Percentiles rank a stretch among this genome's conserved stretches.
phyloP scores from a whole-genome alignment of 78 protist genomes.

The Dictyostelium purpureum region DNA sequence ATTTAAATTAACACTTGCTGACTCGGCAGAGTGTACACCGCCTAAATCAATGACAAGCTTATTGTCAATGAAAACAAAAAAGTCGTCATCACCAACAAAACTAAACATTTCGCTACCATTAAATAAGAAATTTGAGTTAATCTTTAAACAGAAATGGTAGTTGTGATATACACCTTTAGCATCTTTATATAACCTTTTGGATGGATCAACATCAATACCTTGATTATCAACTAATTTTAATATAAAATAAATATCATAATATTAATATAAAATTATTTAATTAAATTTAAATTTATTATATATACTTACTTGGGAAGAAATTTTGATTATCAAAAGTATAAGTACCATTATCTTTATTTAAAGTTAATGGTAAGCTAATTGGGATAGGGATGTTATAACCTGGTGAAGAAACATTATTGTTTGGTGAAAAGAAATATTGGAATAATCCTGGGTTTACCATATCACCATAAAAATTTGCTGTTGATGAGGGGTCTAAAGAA shows the following conservation, averaged over 20 bases:
- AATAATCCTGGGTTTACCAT: background rate
- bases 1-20: background rate
- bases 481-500: background rate
- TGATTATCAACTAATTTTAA: background rate
- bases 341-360: background rate
- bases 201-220: background rate
- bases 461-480: background rate
- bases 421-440: background rate
- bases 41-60: constrained; percentile 62
- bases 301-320: background rate
- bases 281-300: background rate
- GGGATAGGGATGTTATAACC: background rate
- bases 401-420: background rate
- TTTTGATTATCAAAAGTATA: background rate
- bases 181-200: background rate
- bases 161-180: constrained; percentile 31
- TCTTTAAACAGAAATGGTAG: constrained; percentile 55
- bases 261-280: background rate
- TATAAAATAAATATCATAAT: background rate
- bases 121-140: constrained; percentile 11
- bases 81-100: constrained; percentile 74
- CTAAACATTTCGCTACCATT: constrained; percentile 21
- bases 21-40: constrained; percentile 42
- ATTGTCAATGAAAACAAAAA: constrained; percentile 51
- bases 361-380: background rate